Conservation (phyloP, 441 rosid species). For the Eutrema salsugineum region DNA sequence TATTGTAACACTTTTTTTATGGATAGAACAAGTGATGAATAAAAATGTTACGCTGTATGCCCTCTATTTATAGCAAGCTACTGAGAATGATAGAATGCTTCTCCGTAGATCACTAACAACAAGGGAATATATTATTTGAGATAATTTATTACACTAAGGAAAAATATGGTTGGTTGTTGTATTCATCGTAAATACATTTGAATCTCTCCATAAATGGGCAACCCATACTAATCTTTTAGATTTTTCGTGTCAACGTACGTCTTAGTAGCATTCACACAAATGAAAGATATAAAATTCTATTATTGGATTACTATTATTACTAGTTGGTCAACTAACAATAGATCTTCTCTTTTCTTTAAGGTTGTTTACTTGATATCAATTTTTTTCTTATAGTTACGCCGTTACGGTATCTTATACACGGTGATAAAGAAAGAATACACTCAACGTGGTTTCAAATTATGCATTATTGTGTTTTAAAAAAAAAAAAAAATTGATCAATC, state of each 20-base stretch:
- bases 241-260: neutral
- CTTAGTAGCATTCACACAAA: neutral
- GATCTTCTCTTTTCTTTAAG: too few relatives aligned
- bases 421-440: too few relatives aligned
- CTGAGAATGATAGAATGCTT: neutral
- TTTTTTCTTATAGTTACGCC: too few relatives aligned
- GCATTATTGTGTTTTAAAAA: too few relatives aligned
- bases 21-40: conserved; percentile 1
- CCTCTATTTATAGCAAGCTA: neutral
- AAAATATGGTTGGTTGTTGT: neutral
- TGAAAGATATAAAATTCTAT: neutral
- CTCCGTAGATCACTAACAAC: neutral
- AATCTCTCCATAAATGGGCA: conserved; percentile 7
- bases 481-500: too few relatives aligned
- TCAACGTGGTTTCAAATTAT: too few relatives aligned
- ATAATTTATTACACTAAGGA: neutral
- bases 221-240: neutral
- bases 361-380: too few relatives aligned
- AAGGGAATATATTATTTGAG: neutral
- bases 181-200: neutral
- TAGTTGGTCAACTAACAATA: too few relatives aligned
- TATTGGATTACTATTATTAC: neutral
- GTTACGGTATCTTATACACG: too few relatives aligned
- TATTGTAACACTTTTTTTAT: neutral
- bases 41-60: neutral